Evolutionary conservation across 1,139 yeast genomes (phyloP), one percentile per base, ranked within the genome.

Genomic region (Suzukiozyma palmioleophila): DNA sequence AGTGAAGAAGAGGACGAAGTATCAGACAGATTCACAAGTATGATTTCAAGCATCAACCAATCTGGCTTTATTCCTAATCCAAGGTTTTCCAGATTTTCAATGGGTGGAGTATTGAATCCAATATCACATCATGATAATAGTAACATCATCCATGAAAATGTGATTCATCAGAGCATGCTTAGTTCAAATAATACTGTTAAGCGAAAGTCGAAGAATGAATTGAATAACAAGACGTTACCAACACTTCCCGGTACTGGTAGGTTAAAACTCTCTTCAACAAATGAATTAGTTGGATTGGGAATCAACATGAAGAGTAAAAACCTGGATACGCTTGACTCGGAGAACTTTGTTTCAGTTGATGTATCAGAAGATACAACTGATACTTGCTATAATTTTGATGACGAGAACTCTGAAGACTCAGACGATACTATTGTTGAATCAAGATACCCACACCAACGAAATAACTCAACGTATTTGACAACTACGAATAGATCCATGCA

Each of bases 51-150:
- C 13, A 32, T 3, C 4, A 36, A 32, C 16, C 31, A 27, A 25
- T 39, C 43, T 29, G 57, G 52, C 1, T 53, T 67, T 36, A 67
- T 70, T 31, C 75, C 77, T 10, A 71, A 71, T 42, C 76, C 76
- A 8, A 52, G 73, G 36, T 71, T 71, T 40, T 69, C 76, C 0
- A 57, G 69, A 34, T 61, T 71, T 41, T 69, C 76, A 0, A 67
- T 71, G 50, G 69, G 69, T 35, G 75, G 73, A 1, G 51, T 71
- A 37, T 47, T 60, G 41, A 56, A 49, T 42, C 44, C 46, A 14
- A 43, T 47, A 26, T 49, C 52, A 9, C 46, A 50, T 18, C 57
- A 57, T 37, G 64, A 58, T 33, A 51, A 45, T 34, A 64, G 62
- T 7, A 18, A 18, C 22, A 18, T 18, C 22, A 18, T 18, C 7